phyloP scores from a whole-genome alignment of 163 green algal species.

The Smithsoniella earleae region DNA sequence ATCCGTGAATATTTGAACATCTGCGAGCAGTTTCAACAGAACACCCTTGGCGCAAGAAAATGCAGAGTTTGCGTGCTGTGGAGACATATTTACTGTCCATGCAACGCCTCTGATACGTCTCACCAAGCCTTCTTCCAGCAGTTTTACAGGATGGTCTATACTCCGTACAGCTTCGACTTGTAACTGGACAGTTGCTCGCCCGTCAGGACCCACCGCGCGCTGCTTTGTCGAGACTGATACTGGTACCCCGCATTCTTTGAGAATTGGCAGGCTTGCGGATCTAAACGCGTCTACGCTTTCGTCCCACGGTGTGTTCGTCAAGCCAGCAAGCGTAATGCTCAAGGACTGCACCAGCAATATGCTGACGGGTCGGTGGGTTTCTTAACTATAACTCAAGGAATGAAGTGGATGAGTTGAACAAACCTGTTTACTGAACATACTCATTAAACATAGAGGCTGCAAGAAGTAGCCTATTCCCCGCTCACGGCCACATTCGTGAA shows the following conservation, averaged over 20 bases:
- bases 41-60: constrained; percentile 39
- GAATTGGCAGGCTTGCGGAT: constrained; percentile 81
- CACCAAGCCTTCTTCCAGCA: constrained; percentile 84
- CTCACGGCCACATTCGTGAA: constrained; percentile 82
- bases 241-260: constrained; percentile 45
- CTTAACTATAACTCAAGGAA: too few relatives aligned
- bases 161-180: neutral
- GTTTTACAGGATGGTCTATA: constrained; percentile 38
- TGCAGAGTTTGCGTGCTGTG: constrained; percentile 42
- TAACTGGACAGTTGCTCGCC: neutral
- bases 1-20: constrained; percentile 99
- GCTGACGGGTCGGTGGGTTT: too few relatives aligned
- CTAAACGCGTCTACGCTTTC: constrained; percentile 76
- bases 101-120: constrained; percentile 90
- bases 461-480: constrained; percentile 89
- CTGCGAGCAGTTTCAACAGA: constrained; percentile 82
- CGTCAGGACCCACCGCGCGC: neutral
- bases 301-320: constrained; percentile 87
- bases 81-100: constrained; percentile 73
- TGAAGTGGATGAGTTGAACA: constrained; percentile 14
- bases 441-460: constrained; percentile 77
- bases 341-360: constrained; percentile 62
- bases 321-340: constrained; percentile 70
- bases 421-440: constrained; percentile 87
- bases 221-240: neutral